Evolutionary conservation across 2,329 filamentous ascomycete genomes (phyloP), one percentile per base, ranked within the genome.

Genomic region (Aspergillus cejpii): DNA sequence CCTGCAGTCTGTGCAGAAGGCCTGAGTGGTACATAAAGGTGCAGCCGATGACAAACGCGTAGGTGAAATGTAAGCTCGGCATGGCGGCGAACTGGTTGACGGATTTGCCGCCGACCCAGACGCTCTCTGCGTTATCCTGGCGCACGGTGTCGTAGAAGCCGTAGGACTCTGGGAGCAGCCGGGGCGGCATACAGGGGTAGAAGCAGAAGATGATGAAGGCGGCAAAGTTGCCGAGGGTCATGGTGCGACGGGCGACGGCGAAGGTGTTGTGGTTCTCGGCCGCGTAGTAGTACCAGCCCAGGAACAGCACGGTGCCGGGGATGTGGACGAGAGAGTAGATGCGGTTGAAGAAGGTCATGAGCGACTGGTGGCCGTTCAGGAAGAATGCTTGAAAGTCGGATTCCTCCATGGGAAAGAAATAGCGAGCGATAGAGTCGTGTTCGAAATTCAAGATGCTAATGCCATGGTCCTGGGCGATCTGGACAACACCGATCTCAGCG

Each of bases 181-280:
- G 72, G 42, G 79, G 79, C 1, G 79, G 79, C 77, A 82, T 83
- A 58, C 77, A 81, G 7, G 80, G 80, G 68, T 76, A 83, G 19
- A 78, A 63, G n/a, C 77, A 78, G 58, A 83, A 83, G 48, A 79
- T 70, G 49, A 77, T 53, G 51, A 83, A 83, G 36, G 79, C 78
- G 43, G 79, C 60, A 23, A 81, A 67, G 51, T 83, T 83, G 53
- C 77, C 78, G 53, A 81, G 71, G 19, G 78, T 79, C 74, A 82
- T 77, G 29, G 79, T 80, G 21, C 79, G 70, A 43, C 79, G 72
- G 26, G 76, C 72, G 6, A 71, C 65, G 52, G 80, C 75, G 59
- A 80, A 83, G 15, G 77, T 62, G 4, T 70, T 64, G 3, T 76
- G 71, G 38, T 68, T 67, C 5, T 62, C 61, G 6, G 64, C 64